Percentiles rank a stretch among this genome's conserved stretches.
Evolutionary conservation across 129 eudicot species (phyloP).

Genomic region (Escallonia rubra): DNA sequence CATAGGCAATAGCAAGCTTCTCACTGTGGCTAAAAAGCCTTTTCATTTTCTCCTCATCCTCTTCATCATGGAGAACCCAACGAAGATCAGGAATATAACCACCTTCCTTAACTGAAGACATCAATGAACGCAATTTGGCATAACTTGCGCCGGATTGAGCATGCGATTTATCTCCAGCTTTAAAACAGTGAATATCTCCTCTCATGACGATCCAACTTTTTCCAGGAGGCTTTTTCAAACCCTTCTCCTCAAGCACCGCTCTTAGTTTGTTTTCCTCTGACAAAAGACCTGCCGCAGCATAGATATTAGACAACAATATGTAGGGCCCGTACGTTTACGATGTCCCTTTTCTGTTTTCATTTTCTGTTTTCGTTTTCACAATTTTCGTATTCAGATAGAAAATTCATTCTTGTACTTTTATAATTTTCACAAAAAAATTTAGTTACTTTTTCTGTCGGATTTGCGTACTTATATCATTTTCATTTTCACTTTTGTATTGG

Average conservation of each 20-base stretch:
- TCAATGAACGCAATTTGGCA: conserved; percentile 32
- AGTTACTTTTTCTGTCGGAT: too few relatives aligned
- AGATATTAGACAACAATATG: conserved; percentile 49
- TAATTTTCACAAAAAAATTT: too few relatives aligned
- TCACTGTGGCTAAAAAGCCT: conserved; percentile 48
- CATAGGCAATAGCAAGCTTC: conserved; percentile 48
- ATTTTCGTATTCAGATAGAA: too few relatives aligned
- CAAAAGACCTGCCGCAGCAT: conserved; percentile 55
- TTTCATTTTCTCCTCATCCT: conserved; percentile 35
- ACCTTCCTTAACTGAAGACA: conserved; percentile 24
- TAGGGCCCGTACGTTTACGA: too few relatives aligned
- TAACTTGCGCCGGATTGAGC: conserved; percentile 26
- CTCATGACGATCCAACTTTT: conserved; percentile 53
- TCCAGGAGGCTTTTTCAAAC: conserved; percentile 49
- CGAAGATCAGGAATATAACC: conserved; percentile 60
- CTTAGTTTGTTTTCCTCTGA: conserved; percentile 40
- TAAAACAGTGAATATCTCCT: conserved; percentile 42
- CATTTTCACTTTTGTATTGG: too few relatives aligned
- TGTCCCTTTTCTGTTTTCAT: too few relatives aligned
- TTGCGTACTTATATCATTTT: too few relatives aligned
- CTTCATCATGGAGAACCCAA: conserved; percentile 58
- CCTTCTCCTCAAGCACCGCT: conserved; percentile 29
- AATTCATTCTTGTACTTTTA: too few relatives aligned
- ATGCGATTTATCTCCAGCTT: conserved; percentile 53
- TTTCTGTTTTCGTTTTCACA: too few relatives aligned